Evolutionary conservation across 1,139 yeast species (phyloP).

Genomic region (Yamadazyma dendronema): DNA sequence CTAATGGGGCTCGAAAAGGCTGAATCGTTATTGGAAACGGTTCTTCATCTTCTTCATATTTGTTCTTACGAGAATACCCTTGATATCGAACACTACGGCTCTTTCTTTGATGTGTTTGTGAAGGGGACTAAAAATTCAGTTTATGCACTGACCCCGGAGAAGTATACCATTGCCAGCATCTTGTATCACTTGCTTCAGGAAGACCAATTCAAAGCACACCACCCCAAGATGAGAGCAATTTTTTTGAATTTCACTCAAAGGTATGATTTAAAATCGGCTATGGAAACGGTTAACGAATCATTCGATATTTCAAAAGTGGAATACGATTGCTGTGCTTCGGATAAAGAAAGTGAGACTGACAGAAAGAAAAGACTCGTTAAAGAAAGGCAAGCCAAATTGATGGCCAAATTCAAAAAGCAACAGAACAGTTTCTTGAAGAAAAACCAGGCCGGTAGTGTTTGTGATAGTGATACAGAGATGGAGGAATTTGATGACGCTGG

Average conservation of each 20-base stretch:
- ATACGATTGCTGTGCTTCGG: conserved; percentile 14
- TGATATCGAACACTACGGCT: conserved; percentile 28
- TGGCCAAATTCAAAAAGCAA: conserved; percentile 78
- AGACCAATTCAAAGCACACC: conserved; percentile 41
- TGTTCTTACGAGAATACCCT: conserved; percentile 35
- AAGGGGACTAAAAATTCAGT: conserved; percentile 18
- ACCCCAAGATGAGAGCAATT: conserved; percentile 55
- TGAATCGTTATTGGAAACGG: conserved; percentile 57
- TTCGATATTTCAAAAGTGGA: conserved; percentile 25
- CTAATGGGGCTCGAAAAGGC: conserved; percentile 37
- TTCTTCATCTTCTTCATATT: conserved; percentile 70
- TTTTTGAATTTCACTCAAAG: conserved; percentile 36
- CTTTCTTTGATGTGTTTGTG: conserved; percentile 34
- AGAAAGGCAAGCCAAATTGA: conserved; percentile 66
- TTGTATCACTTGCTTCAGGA: conserved; percentile 43
- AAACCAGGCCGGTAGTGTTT: conserved; percentile 30
- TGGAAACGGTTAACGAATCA: conserved; percentile 20
- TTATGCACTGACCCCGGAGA: neutral
- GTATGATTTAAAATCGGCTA: conserved; percentile 22
- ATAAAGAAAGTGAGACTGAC: conserved; percentile 44
- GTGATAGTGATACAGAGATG: conserved; percentile 37
- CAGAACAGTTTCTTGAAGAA: conserved; percentile 68
- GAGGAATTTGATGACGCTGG: conserved; percentile 32
- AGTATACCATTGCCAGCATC: conserved; percentile 43
- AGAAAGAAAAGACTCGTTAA: conserved; percentile 68